These are phyloP conservation scores for Cryptococcus deneoformans DNA, from an alignment of 1,284 basidiomycete genomes.

Conservation along the genomic window DNA sequence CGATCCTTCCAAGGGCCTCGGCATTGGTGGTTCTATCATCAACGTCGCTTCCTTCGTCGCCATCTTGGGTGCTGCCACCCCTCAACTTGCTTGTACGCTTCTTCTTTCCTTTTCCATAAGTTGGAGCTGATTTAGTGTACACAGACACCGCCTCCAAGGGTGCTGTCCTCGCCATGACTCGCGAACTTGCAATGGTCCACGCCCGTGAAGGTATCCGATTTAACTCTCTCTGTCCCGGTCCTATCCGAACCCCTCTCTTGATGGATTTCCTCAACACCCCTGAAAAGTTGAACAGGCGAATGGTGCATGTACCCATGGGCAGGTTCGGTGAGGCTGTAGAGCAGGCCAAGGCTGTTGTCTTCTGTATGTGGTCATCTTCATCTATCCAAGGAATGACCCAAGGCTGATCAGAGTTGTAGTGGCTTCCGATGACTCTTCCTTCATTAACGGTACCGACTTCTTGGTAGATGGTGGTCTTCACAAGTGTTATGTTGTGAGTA, in stretches of 20 bases:
- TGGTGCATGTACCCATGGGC: constrained; percentile 94
- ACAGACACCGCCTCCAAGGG: constrained; percentile 59
- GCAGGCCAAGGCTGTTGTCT: constrained; percentile 84
- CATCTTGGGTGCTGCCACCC: constrained; percentile 88
- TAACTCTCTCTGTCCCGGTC: constrained; percentile 97
- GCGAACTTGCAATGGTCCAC: constrained; percentile 96
- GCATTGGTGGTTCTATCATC: constrained; percentile 87
- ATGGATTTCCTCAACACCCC: constrained; percentile 98
- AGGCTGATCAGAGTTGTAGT: constrained; percentile 24
- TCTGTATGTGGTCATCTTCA: constrained; percentile 60
- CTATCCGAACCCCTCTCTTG: constrained; percentile 85
- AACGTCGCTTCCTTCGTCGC: constrained; percentile 96
- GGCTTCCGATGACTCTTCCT: constrained; percentile 53
- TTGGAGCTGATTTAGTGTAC: not conserved
- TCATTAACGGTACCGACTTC: constrained; percentile 80
- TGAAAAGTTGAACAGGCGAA: constrained; percentile 86
- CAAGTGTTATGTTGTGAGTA: constrained; percentile 71
- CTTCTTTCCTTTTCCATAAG: constrained; percentile 29
- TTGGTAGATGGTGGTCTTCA: constrained; percentile 88
- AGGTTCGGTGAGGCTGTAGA: constrained; percentile 96
- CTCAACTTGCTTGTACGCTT: constrained; percentile 85
- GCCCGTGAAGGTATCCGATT: constrained; percentile 87
- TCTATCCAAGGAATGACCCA: too few relatives aligned
- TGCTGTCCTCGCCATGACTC: constrained; percentile 95
- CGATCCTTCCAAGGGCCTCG: constrained; percentile 74